Evolutionary conservation across 164 flowering plant genomes (phyloP).

Genomic region (Vitis amurensis): DNA sequence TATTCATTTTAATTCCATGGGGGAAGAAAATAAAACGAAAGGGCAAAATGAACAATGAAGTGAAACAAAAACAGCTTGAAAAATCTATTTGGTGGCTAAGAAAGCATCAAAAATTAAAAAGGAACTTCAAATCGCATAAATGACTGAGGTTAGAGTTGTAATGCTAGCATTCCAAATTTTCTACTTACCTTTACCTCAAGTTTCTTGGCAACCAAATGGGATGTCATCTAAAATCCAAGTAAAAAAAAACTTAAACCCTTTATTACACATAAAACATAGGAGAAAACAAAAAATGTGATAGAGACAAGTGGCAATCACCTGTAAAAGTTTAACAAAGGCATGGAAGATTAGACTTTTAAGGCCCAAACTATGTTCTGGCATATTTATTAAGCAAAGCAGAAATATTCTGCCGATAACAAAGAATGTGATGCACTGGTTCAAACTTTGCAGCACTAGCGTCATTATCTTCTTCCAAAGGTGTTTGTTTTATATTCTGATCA

Average conservation of each 20-base stretch:
- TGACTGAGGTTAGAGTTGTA: neutral
- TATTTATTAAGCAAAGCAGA: neutral
- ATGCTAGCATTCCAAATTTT: neutral
- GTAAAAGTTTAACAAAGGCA: no score
- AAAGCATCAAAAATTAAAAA: no score
- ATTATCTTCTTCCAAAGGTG: constrained; percentile 9
- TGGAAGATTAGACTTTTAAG: no score
- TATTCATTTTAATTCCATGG: neutral
- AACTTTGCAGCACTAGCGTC: neutral
- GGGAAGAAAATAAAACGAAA: constrained; percentile 1
- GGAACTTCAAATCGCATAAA: no score
- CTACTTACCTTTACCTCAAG: neutral
- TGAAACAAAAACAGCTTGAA: neutral
- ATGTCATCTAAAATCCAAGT: neutral
- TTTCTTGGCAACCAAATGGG: neutral
- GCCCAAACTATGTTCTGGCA: neutral
- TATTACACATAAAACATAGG: no score
- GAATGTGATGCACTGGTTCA: neutral
- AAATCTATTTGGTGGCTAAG: no score
- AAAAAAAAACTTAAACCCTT: no score
- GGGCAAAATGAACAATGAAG: neutral
- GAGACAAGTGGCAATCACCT: no score
- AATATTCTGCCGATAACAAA: constrained; percentile 8
- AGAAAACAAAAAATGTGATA: no score
- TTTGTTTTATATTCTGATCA: neutral